Percentiles rank a stretch among this genome's conserved stretches.
phyloP scores from a whole-genome alignment of 768 basidiomycete species.

The Rhodosporidiobolus odoratus region DNA sequence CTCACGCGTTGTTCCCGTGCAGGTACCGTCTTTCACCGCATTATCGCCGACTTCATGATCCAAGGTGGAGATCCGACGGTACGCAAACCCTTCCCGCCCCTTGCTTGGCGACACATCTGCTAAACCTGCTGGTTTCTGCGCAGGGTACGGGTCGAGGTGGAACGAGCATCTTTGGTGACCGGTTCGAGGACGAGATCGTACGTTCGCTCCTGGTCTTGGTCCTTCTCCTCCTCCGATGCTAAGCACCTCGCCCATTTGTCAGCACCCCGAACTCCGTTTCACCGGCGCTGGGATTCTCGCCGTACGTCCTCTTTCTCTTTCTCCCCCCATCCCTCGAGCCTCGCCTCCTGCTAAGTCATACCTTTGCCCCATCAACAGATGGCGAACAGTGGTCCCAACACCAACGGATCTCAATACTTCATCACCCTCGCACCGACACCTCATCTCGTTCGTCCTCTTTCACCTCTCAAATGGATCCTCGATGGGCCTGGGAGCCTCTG shows the following conservation, averaged over 20 bases:
- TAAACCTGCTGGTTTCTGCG: constrained; percentile 58
- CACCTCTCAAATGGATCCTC: neutral
- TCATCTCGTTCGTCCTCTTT: constrained; percentile 39
- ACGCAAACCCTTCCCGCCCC: neutral
- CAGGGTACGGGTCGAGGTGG: constrained; percentile 87
- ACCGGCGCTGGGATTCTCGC: constrained; percentile 94
- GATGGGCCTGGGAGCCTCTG: neutral
- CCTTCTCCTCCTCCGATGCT: neutral
- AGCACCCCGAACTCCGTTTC: constrained; percentile 78
- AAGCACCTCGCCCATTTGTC: constrained; percentile 4
- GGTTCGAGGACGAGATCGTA: constrained; percentile 57
- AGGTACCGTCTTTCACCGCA: constrained; percentile 79
- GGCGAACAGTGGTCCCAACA: constrained; percentile 51
- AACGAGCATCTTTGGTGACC: constrained; percentile 48
- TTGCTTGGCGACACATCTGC: neutral
- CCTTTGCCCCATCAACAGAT: constrained; percentile 36
- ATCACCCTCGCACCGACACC: constrained; percentile 46
- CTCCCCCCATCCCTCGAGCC: neutral
- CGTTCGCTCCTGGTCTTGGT: too few species aligned
- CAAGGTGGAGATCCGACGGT: constrained; percentile 53
- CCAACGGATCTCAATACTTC: constrained; percentile 48
- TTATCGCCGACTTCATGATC: constrained; percentile 96
- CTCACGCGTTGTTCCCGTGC: constrained; percentile 40
- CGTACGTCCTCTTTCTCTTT: constrained; percentile 42
- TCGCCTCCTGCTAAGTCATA: neutral